Evolutionary conservation across 768 basidiomycete genomes (phyloP).

Genomic region (Pleurotus sapidus): DNA sequence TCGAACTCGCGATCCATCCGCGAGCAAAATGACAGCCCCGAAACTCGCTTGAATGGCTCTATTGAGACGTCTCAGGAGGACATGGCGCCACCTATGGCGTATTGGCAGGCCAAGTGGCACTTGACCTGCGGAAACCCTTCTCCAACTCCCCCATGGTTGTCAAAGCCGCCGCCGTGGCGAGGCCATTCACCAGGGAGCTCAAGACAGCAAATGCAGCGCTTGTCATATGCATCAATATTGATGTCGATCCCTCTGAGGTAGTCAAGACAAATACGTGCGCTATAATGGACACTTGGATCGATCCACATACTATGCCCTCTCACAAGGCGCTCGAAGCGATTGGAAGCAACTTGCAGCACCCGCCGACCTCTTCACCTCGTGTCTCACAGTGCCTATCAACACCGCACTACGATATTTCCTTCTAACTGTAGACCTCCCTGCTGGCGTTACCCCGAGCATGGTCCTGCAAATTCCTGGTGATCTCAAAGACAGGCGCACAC

Average conservation of each 20-base stretch:
- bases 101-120: constrained; percentile 89
- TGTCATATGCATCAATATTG: constrained; percentile 93
- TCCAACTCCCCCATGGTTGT: constrained; percentile 62
- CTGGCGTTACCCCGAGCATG: constrained; percentile 82
- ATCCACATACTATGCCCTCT: constrained; percentile 89
- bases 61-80: constrained; percentile 41
- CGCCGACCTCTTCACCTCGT: constrained; percentile 96
- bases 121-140: constrained; percentile 86
- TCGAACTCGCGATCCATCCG: constrained; percentile 1
- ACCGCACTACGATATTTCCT: constrained; percentile 94
- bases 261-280: constrained; percentile 98
- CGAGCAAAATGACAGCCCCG: constrained; percentile 20
- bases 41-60: constrained; percentile 40
- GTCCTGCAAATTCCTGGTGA: constrained; percentile 95
- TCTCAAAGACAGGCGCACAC: constrained; percentile 93
- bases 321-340: constrained; percentile 94
- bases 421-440: constrained; percentile 84
- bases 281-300: constrained; percentile 94
- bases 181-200: constrained; percentile 77
- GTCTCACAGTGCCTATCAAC: constrained; percentile 96
- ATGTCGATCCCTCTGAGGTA: constrained; percentile 95
- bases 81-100: constrained; percentile 64
- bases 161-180: constrained; percentile 77
- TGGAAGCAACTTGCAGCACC: constrained; percentile 92
- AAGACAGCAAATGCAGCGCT: constrained; percentile 89